Evolutionary conservation across 1,284 basidiomycete genomes (phyloP).

Genomic region (Ceratobasidium sp.): DNA sequence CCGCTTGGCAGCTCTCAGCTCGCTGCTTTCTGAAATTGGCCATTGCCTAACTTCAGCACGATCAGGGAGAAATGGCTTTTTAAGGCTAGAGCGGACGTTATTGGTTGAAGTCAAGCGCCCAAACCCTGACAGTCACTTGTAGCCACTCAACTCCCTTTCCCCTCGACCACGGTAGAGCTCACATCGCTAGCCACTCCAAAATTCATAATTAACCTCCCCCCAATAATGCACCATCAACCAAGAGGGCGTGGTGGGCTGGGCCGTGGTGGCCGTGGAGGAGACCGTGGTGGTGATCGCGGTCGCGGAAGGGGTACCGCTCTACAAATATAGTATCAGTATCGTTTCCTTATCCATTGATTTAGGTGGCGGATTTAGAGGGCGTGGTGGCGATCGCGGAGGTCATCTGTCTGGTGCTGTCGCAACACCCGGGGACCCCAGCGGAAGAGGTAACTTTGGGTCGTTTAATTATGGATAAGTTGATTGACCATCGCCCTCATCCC

Average conservation of each 20-base stretch:
- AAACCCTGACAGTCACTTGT: conserved; percentile 1
- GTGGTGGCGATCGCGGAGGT: conserved; percentile 6
- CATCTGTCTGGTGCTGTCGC: not conserved
- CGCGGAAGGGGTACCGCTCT: not conserved
- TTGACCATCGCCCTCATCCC: no score
- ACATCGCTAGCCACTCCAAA: no score
- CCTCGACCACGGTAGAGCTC: conserved; percentile 8
- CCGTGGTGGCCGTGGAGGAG: not conserved
- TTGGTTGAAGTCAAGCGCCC: conserved; percentile 28
- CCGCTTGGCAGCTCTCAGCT: no score
- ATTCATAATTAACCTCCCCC: not conserved
- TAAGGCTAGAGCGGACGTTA: conserved; percentile 8
- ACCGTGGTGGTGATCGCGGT: not conserved
- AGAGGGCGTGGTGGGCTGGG: not conserved
- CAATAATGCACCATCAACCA: conserved; percentile 11
- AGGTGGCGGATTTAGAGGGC: not conserved
- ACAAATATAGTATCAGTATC: no score
- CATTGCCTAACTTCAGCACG: not conserved
- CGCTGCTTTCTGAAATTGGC: no score
- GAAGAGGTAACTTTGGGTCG: not conserved
- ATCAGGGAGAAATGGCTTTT: not conserved
- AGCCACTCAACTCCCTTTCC: not conserved
- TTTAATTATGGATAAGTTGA: no score
- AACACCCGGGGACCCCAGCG: not conserved
- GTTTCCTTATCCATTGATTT: no score